Evolutionary conservation across 495 filamentous ascomycete species (phyloP).

Genomic region (Annulohypoxylon stygium): DNA sequence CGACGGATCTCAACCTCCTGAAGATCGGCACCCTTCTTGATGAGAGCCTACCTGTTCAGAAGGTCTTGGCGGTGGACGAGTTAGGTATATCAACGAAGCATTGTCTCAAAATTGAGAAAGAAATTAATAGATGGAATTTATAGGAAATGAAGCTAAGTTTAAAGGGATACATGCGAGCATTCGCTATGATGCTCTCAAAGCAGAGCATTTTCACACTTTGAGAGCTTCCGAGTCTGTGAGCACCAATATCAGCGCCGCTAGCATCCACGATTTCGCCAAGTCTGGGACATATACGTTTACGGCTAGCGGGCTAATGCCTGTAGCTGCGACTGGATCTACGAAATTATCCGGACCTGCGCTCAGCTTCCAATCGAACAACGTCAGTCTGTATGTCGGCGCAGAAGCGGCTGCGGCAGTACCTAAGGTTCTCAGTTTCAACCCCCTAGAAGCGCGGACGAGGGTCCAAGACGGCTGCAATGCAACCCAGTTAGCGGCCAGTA

Average conservation of each 20-base stretch:
- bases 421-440: constrained; percentile 1
- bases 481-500: constrained; percentile 27
- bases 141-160: constrained; percentile 32
- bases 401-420: constrained; percentile 17
- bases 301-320: constrained; percentile 26
- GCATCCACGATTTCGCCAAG: constrained; percentile 32
- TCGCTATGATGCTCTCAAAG: constrained; percentile 31
- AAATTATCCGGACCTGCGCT: constrained; percentile 25
- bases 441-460: constrained; percentile 28
- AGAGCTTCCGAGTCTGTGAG: constrained; percentile 30
- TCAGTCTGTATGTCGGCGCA: constrained; percentile 23
- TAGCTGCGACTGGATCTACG: constrained; percentile 29
- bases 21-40: constrained; percentile 38
- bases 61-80: constrained; percentile 28
- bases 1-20: constrained; percentile 35
- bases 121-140: not conserved
- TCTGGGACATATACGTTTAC: constrained; percentile 36
- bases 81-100: constrained; percentile 18
- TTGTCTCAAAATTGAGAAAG: not conserved
- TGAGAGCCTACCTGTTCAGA: constrained; percentile 34
- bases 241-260: constrained; percentile 30
- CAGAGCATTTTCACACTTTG: constrained; percentile 28
- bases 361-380: constrained; percentile 28
- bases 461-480: constrained; percentile 34
- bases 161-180: constrained; percentile 39